These are phyloP conservation scores for Tetrahymena elliotti DNA, from an alignment of 73 alveolate genomes.

Conservation along the genomic window DNA sequence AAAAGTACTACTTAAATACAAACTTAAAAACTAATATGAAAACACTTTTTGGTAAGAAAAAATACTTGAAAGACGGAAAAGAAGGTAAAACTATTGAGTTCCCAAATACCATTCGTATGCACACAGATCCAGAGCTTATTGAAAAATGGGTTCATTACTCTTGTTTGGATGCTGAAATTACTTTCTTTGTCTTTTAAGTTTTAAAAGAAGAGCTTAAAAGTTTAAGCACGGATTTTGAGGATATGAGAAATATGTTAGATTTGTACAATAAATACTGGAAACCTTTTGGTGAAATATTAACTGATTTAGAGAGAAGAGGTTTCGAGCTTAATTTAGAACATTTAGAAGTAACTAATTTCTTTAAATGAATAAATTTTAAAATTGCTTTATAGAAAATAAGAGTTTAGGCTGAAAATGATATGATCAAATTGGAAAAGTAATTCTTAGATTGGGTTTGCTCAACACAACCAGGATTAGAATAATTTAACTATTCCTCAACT, in stretches of 20 bases:
- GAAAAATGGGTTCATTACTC: conserved; percentile 74
- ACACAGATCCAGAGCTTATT: conserved; percentile 50
- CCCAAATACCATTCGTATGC: conserved; percentile 78
- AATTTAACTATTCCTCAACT: conserved; percentile 63
- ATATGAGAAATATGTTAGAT: conserved; percentile 46
- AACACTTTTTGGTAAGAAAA: conserved; percentile 54
- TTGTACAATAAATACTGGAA: conserved; percentile 73
- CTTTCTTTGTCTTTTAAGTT: conserved; percentile 25
- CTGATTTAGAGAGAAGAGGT: conserved; percentile 87
- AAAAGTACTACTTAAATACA: conserved; percentile 2
- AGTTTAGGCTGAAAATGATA: conserved; percentile 62
- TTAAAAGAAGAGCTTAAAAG: neutral
- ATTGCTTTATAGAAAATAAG: conserved; percentile 16
- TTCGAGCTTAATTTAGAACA: conserved; percentile 60
- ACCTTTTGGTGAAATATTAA: conserved; percentile 77
- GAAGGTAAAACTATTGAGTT: conserved; percentile 54
- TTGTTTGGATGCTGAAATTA: conserved; percentile 79
- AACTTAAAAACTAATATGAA: conserved; percentile 56
- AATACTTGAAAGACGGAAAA: conserved; percentile 53
- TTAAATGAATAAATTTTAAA: neutral
- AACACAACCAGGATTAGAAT: conserved; percentile 49
- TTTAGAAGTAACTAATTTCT: neutral
- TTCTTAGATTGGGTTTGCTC: conserved; percentile 66
- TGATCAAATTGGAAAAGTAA: conserved; percentile 37
- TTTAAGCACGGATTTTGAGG: neutral